These are phyloP conservation scores for Luzula sylvatica DNA, from an alignment of 176 grass and related monocot species.

Conservation along the genomic window DNA sequence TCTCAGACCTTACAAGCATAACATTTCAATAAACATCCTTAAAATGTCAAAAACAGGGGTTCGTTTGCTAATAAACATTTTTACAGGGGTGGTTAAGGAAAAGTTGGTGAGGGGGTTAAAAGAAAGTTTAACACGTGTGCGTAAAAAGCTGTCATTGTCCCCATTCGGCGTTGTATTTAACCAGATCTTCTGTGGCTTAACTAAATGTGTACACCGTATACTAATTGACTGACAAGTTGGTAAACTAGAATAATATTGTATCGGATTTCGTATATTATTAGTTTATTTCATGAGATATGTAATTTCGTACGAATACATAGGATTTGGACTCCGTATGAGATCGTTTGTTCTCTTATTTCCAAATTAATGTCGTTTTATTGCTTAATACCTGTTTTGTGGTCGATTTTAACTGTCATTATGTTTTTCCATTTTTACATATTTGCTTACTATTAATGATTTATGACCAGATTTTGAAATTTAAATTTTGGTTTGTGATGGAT, in stretches of 20 bases:
- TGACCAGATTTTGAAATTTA: background rate
- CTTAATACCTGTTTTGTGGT: too few relatives aligned
- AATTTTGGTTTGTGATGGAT: background rate
- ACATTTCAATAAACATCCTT: slow-evolving; percentile 6
- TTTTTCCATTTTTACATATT: background rate
- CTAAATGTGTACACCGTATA: too few relatives aligned
- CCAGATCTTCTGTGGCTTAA: too few relatives aligned
- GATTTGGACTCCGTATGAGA: too few relatives aligned
- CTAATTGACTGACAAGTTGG: too few relatives aligned
- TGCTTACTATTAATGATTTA: background rate
- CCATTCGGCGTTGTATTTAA: slow-evolving; percentile 22
- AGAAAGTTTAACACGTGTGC: slow-evolving; percentile 45
- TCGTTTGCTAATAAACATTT: background rate
- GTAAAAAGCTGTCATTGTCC: slow-evolving; percentile 31
- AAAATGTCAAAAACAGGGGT: background rate
- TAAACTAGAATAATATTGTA: too few relatives aligned
- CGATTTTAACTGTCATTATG: background rate
- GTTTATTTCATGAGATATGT: too few relatives aligned
- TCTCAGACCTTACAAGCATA: slow-evolving; percentile 2
- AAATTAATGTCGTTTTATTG: too few relatives aligned
- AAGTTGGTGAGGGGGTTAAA: background rate
- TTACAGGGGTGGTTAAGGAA: background rate
- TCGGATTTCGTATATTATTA: too few relatives aligned
- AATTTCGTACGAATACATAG: too few relatives aligned
- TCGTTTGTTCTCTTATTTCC: too few relatives aligned